Evolutionary conservation across 2,329 filamentous ascomycete genomes (phyloP), one percentile per base, ranked within the genome.

Genomic region (Torrubiella hemipterigena): DNA sequence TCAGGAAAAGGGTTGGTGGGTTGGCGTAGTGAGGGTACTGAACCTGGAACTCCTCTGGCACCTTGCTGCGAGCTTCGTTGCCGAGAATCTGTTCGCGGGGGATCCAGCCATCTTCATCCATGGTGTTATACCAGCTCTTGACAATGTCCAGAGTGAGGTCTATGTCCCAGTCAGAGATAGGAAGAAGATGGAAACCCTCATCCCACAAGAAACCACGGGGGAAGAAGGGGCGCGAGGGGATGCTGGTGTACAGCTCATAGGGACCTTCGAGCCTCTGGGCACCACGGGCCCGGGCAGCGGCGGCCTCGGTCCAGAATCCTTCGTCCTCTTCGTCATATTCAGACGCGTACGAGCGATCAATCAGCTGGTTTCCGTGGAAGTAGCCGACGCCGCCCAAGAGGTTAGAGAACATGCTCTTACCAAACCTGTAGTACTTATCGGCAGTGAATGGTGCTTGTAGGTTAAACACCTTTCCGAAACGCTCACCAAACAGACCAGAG

Each of bases 21-120:
- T 98, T 98, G 31, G 91, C 91, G 48, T 95, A 95, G 54, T 96
- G 87, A 16, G 91, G 89, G 50, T 96, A 96, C 50, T 96, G 91
- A 11, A 86, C 73, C 47, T 93, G 87, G 53, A 98, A 98, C 55
- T 96, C 87, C 5, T 67, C 55, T 0, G 91, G 91, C 3, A 98
- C 91, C 58, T 95, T 96, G 67, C 81, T 94, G 39, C 89, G 77
- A 28, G 91, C 91, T 59, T 98, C 91, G 3, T 71, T 58, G 2
- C 91, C 91, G 3, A 98, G 71, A 37, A 98, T 96, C 58, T 95
- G 87, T 61, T 98, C 91, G 31, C 91, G 80, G 4, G 79, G 84
- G 50, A 98, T 96, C 91, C 91, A 98, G 32, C 91, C 91, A 52
- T 96, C 86, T 12, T 91, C 81, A 42, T 98, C 91, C 73, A 96